These are phyloP conservation scores for Achaetomiella virescens DNA, from an alignment of 495 filamentous ascomycete species.

Conservation along the genomic window DNA sequence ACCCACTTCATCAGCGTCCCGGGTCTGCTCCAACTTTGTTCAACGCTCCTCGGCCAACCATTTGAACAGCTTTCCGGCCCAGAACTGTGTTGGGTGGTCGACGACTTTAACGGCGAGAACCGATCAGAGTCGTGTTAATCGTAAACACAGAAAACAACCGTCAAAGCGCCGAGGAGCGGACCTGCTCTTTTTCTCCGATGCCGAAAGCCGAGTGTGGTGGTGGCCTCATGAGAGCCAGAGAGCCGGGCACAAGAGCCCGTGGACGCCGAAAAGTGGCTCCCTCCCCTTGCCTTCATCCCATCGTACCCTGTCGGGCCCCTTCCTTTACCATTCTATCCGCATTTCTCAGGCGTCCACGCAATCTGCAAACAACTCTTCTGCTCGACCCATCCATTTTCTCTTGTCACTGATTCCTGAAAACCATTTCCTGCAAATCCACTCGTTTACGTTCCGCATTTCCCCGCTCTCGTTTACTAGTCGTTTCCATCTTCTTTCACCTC, in stretches of 20 bases:
- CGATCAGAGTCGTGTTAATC: too few species aligned
- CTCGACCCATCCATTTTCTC: slow-evolving; percentile 4
- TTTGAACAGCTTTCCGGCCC: too few species aligned
- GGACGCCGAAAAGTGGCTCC: background rate
- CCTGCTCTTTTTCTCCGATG: background rate
- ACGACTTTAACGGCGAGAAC: too few species aligned
- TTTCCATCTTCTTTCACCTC: slow-evolving; percentile 4
- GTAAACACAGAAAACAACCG: too few species aligned
- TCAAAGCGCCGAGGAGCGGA: too few species aligned
- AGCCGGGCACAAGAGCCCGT: slow-evolving; percentile 1
- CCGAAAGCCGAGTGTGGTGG: background rate
- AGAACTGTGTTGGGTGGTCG: too few species aligned
- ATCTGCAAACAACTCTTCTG: slow-evolving; percentile 1
- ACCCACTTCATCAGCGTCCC: background rate
- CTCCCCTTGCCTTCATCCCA: background rate
- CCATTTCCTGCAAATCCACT: slow-evolving; percentile 12
- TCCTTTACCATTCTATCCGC: background rate
- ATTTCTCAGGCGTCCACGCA: background rate
- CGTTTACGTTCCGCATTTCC: slow-evolving; percentile 17
- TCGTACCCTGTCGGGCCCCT: background rate
- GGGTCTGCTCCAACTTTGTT: too few species aligned
- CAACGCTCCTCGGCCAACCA: too few species aligned
- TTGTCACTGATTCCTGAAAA: background rate
- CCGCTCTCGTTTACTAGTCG: slow-evolving; percentile 7
- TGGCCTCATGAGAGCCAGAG: background rate